A percentile compares a stretch with the other conserved stretches of the same genome.
These are phyloP conservation scores for Monosporascus sp. DNA, from an alignment of 2,329 filamentous ascomycete genomes.

Conservation along the genomic window DNA sequence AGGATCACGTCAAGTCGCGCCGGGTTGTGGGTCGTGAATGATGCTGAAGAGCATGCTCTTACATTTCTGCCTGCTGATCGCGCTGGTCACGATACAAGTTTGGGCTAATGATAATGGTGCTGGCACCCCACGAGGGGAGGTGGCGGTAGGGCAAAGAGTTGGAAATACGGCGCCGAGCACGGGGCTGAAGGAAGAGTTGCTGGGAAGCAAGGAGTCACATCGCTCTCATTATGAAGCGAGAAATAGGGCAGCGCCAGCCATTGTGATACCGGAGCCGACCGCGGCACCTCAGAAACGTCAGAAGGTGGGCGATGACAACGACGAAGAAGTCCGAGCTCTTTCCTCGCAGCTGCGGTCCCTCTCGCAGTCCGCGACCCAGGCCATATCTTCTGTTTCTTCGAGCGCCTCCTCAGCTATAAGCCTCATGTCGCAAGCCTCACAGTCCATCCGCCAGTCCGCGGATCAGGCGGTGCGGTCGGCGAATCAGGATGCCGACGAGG, in stretches of 20 bases:
- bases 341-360: conserved; percentile 23
- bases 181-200: conserved; percentile 4
- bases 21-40: conserved; percentile 22
- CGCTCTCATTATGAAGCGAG: conserved; percentile 7
- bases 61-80: conserved; percentile 22
- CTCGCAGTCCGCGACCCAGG: conserved; percentile 23
- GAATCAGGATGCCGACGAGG: conserved; percentile 22
- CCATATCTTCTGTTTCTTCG: conserved; percentile 24
- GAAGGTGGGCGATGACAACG: conserved; percentile 23
- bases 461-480: conserved; percentile 23
- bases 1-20: conserved; percentile 5
- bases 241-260: conserved; percentile 14
- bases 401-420: conserved; percentile 23
- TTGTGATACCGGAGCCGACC: conserved; percentile 20
- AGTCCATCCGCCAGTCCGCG: conserved; percentile 24
- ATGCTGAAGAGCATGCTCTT: conserved; percentile 28
- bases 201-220: conserved; percentile 12
- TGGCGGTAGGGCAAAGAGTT: conserved; percentile 13
- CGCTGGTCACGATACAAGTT: conserved; percentile 23
- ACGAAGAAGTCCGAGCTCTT: conserved; percentile 25
- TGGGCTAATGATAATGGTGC: conserved; percentile 13
- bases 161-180: conserved; percentile 11
- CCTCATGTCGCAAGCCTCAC: conserved; percentile 22
- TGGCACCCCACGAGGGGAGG: conserved; percentile 1
- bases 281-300: conserved; percentile 19